Percentiles rank a stretch among this genome's conserved stretches.
These are phyloP conservation scores for Pilaira anomala DNA, from an alignment of 192 early-diverging fungal genomes.

Conservation along the genomic window DNA sequence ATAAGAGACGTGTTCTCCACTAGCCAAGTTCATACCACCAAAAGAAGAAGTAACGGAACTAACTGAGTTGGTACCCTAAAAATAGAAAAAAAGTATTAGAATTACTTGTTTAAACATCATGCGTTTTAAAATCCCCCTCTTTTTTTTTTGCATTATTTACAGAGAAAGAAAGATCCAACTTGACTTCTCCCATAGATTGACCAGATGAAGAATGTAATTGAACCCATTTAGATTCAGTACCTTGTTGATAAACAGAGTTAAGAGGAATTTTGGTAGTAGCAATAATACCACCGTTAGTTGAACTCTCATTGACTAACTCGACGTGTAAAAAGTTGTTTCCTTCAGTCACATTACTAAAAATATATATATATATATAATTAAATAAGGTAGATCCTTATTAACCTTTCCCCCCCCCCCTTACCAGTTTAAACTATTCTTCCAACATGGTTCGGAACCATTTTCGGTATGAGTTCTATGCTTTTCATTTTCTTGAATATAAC, in stretches of 20 bases:
- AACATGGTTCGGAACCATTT: slow-evolving; percentile 22
- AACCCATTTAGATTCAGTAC: slow-evolving; percentile 5
- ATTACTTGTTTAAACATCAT: not conserved
- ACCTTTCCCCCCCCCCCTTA: slow-evolving; percentile 7
- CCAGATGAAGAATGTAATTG: not conserved
- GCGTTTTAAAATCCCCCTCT: not conserved
- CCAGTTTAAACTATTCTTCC: slow-evolving; percentile 31
- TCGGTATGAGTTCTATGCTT: slow-evolving; percentile 35
- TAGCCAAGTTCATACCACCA: not conserved
- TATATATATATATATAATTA: not conserved
- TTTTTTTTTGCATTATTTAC: slow-evolving; percentile 5
- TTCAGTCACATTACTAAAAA: slow-evolving; percentile 24
- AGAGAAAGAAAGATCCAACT: slow-evolving; percentile 3
- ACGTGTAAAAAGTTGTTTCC: slow-evolving; percentile 23
- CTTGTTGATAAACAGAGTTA: slow-evolving; percentile 8
- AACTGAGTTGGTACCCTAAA: slow-evolving; percentile 6
- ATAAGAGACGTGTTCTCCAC: not conserved
- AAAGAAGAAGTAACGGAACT: slow-evolving; percentile 12
- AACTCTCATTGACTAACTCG: slow-evolving; percentile 34
- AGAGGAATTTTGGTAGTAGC: slow-evolving; percentile 17
- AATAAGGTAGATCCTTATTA: not conserved
- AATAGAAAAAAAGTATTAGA: slow-evolving; percentile 1
- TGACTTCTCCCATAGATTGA: slow-evolving; percentile 10
- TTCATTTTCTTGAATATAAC: slow-evolving; percentile 26
- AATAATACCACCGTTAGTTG: slow-evolving; percentile 19